Conservation (phyloP, 352 stramenopile genomes). For the Phytophthora macrochlamydospora region DNA sequence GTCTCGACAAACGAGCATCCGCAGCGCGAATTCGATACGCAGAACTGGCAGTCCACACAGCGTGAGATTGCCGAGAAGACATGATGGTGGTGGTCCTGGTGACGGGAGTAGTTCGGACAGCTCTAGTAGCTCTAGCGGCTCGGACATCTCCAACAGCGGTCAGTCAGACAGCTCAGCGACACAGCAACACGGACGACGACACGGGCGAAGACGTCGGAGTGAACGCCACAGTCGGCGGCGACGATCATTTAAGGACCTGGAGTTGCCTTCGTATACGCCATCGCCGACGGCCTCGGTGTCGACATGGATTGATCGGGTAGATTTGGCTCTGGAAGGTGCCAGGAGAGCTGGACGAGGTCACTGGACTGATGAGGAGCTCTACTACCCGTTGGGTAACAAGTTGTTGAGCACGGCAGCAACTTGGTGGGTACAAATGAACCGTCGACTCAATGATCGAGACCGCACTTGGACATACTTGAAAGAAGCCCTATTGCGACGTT, state of each 20-base stretch:
- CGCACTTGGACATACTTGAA: constrained; percentile 1
- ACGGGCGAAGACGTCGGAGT: neutral
- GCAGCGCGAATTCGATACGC: neutral
- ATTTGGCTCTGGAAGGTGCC: neutral
- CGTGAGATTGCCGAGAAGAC: neutral
- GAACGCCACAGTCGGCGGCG: no score
- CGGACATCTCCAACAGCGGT: neutral
- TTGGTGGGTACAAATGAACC: constrained; percentile 6
- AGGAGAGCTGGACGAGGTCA: neutral
- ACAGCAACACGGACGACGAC: neutral
- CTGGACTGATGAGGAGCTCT: constrained; percentile 4
- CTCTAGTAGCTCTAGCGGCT: neutral
- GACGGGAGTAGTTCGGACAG: no score
- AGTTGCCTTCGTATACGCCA: neutral
- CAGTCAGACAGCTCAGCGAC: neutral
- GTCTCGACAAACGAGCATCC: neutral
- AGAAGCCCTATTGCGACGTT: neutral
- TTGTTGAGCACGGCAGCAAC: neutral
- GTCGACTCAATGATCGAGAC: neutral
- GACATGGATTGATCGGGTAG: neutral
- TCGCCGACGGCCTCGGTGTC: neutral
- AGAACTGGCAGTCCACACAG: neutral
- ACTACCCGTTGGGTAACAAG: constrained; percentile 12
- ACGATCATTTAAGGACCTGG: neutral
- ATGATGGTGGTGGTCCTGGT: no score